Conservation (phyloP, 768 basidiomycete genomes). For the Leccinellum luteum region DNA sequence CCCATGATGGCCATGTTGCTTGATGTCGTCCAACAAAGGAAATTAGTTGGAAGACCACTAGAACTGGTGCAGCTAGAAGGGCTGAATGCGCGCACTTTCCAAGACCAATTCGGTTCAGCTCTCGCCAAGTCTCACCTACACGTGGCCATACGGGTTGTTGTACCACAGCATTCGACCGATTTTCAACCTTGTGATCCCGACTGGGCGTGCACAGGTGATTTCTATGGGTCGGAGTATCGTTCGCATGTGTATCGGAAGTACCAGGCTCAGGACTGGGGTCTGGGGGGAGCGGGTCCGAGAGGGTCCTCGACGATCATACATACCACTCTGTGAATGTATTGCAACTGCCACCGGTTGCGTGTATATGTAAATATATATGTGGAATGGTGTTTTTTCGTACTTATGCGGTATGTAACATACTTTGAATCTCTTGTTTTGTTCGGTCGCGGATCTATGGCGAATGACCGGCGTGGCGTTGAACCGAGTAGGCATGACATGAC, state of each 20-base stretch:
- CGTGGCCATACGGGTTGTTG: constrained; percentile 22
- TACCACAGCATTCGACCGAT: constrained; percentile 16
- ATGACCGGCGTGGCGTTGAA: neutral
- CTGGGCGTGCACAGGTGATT: constrained; percentile 27
- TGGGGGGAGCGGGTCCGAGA: constrained; percentile 24
- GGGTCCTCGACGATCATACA: constrained; percentile 28
- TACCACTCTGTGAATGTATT: constrained; percentile 17
- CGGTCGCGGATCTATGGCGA: neutral
- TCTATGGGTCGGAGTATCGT: constrained; percentile 33
- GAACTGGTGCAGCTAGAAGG: constrained; percentile 28
- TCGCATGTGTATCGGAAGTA: constrained; percentile 30
- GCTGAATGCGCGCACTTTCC: constrained; percentile 19
- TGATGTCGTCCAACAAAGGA: constrained; percentile 32
- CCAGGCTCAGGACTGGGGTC: constrained; percentile 27
- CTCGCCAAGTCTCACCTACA: constrained; percentile 28
- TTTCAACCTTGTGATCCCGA: constrained; percentile 21
- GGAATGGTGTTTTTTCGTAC: neutral
- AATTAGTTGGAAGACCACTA: constrained; percentile 28
- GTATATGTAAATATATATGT: neutral
- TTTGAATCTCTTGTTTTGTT: constrained; percentile 1
- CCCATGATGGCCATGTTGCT: constrained; percentile 31
- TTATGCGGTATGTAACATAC: neutral
- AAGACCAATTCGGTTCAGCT: constrained; percentile 23
- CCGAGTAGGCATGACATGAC: neutral
- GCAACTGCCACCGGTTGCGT: constrained; percentile 3